phyloP scores from a whole-genome alignment of 2,329 filamentous ascomycete species.

The Xylariales sp. region DNA sequence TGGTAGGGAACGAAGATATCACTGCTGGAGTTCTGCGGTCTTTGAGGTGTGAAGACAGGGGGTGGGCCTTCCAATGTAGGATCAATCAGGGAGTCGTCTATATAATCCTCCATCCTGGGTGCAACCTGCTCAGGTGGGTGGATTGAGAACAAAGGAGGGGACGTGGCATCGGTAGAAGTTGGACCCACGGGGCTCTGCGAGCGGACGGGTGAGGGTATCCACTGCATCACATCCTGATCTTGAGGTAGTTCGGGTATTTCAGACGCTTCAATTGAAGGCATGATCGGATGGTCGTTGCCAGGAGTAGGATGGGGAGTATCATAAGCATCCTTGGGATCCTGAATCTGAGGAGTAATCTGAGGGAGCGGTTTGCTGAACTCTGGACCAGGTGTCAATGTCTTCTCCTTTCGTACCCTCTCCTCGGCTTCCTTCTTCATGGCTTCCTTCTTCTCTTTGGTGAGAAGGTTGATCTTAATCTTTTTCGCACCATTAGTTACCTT shows the following conservation, averaged over 20 bases:
- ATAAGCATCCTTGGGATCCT: neutral
- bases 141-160: neutral
- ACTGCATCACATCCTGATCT: neutral
- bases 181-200: neutral
- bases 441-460: slow-evolving; percentile 55
- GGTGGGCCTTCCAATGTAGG: slow-evolving; percentile 10
- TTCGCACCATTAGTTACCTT: slow-evolving; percentile 55
- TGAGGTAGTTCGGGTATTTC: too few relatives aligned
- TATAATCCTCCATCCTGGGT: too few relatives aligned
- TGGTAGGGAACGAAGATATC: slow-evolving; percentile 52
- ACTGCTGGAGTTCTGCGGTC: slow-evolving; percentile 14
- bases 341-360: neutral
- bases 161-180: neutral
- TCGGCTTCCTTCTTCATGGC: slow-evolving; percentile 37
- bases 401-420: slow-evolving; percentile 11
- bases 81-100: slow-evolving; percentile 11
- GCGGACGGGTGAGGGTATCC: neutral
- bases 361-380: neutral
- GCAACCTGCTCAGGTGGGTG: too few relatives aligned
- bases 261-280: neutral
- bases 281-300: neutral
- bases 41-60: slow-evolving; percentile 27
- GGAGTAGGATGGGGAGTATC: neutral
- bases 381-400: neutral
- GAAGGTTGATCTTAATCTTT: slow-evolving; percentile 58